phyloP scores from a whole-genome alignment of 2,329 filamentous ascomycete species.

The Colletotrichum scovillei region DNA sequence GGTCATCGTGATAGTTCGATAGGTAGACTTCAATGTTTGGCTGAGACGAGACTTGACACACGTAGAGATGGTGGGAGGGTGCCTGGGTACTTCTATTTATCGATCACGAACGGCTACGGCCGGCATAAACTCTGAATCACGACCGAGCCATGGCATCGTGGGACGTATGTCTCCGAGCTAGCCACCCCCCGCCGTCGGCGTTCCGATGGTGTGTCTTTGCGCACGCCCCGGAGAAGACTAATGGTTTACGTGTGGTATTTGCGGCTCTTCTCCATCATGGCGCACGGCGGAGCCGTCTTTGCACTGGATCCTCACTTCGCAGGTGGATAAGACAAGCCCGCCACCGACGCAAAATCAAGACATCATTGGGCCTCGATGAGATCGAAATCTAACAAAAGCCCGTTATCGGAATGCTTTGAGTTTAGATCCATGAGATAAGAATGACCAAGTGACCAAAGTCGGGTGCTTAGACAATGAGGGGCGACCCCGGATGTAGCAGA shows the following conservation, averaged over 20 bases:
- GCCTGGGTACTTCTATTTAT: slow-evolving; percentile 22
- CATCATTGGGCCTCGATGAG: slow-evolving; percentile 3
- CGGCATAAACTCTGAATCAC: slow-evolving; percentile 27
- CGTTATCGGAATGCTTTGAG: slow-evolving; percentile 7
- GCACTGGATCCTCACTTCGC: neutral
- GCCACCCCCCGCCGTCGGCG: slow-evolving; percentile 3
- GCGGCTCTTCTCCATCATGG: slow-evolving; percentile 14
- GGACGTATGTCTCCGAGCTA: slow-evolving; percentile 8
- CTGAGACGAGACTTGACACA: neutral
- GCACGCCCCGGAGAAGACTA: neutral
- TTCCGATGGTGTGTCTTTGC: slow-evolving; percentile 18
- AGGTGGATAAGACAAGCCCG: slow-evolving; percentile 2
- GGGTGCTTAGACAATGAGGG: neutral
- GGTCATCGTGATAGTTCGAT: slow-evolving; percentile 14
- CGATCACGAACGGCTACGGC: slow-evolving; percentile 26
- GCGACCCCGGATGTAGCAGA: neutral
- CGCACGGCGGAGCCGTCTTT: neutral
- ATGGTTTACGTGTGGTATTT: neutral
- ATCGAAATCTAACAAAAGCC: slow-evolving; percentile 1
- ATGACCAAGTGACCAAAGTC: slow-evolving; percentile 13
- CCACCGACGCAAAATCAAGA: neutral
- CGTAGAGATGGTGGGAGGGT: neutral
- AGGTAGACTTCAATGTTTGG: neutral
- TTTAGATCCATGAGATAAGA: slow-evolving; percentile 30
- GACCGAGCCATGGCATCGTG: slow-evolving; percentile 19